Evolutionary conservation across 2,329 filamentous ascomycete genomes (phyloP).

Genomic region (Hypoxylon rubiginosum): DNA sequence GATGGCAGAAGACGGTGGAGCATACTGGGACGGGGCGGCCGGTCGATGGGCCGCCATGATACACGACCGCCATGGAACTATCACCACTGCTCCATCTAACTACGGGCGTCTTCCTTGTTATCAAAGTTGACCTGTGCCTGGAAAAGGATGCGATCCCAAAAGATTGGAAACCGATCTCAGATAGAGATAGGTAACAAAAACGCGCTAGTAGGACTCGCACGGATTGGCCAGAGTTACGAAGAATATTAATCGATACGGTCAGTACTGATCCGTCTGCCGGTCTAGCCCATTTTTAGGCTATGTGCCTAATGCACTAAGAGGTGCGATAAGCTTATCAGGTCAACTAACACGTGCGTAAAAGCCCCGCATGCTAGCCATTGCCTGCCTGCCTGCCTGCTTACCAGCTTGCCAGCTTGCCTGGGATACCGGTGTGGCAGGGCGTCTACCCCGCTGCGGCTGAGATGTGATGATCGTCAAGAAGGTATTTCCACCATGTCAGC

Average conservation of each 20-base stretch:
- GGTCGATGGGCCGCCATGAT: conserved; percentile 30
- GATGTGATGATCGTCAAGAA: not conserved
- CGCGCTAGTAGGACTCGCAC: conserved; percentile 41
- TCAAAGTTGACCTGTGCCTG: conserved; percentile 42
- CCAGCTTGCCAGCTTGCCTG: too few species aligned
- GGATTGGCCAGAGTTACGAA: conserved; percentile 42
- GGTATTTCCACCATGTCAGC: not conserved
- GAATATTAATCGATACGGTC: conserved; percentile 22
- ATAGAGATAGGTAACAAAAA: conserved; percentile 46
- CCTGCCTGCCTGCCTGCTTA: too few species aligned
- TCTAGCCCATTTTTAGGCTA: too few species aligned
- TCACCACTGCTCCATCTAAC: conserved; percentile 42
- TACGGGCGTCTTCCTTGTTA: conserved; percentile 46
- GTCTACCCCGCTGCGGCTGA: conserved; percentile 12
- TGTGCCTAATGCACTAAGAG: too few species aligned
- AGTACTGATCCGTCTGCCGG: too few species aligned
- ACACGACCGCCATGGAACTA: conserved; percentile 33
- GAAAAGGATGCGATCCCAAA: conserved; percentile 40
- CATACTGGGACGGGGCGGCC: conserved; percentile 29
- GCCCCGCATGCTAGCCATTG: not conserved
- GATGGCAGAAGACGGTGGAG: conserved; percentile 40
- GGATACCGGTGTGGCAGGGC: not conserved
- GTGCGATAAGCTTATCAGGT: too few species aligned
- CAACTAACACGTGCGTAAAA: not conserved
- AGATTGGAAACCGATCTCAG: conserved; percentile 43